Percentiles rank a stretch among this genome's conserved stretches.
Conservation (phyloP, 495 filamentous ascomycete genomes). For the Hapsidospora chrysogenum region DNA sequence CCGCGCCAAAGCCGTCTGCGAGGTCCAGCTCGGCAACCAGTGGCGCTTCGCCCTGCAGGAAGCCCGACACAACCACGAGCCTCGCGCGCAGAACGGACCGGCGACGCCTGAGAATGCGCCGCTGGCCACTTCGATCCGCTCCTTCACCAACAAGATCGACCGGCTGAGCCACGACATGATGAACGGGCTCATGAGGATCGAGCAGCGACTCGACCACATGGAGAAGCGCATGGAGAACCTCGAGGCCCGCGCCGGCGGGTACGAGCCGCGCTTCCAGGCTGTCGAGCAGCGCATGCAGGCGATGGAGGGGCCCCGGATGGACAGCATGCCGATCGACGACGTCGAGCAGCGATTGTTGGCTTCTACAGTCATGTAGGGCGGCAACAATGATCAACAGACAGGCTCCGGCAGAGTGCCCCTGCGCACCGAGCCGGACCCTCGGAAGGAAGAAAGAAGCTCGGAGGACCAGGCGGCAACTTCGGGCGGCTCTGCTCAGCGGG, state of each 20-base stretch:
- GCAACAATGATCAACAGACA: too few relatives aligned
- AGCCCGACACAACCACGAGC: conserved; percentile 30
- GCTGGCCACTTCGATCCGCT: conserved; percentile 26
- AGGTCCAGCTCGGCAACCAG: conserved; percentile 30
- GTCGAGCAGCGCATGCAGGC: conserved; percentile 19
- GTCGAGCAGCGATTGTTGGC: conserved; percentile 18
- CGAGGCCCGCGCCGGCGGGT: conserved; percentile 18
- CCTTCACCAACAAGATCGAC: conserved; percentile 29
- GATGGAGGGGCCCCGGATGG: conserved; percentile 11
- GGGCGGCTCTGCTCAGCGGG: neutral
- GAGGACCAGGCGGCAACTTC: neutral
- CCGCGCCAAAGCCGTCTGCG: conserved; percentile 34
- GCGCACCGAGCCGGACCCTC: too few relatives aligned
- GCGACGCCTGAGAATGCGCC: conserved; percentile 28
- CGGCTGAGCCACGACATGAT: conserved; percentile 25
- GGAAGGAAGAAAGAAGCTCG: too few relatives aligned
- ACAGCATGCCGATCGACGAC: conserved; percentile 28
- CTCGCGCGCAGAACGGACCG: conserved; percentile 20
- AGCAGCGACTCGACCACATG: conserved; percentile 25
- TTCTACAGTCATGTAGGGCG: conserved; percentile 1
- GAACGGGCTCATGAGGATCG: conserved; percentile 18
- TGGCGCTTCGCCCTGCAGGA: conserved; percentile 32
- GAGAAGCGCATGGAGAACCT: conserved; percentile 21
- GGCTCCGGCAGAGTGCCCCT: too few relatives aligned
- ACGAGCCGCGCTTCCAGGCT: conserved; percentile 6